Conservation (phyloP, 495 filamentous ascomycete genomes). For the Friedmanniomyces simplex region DNA sequence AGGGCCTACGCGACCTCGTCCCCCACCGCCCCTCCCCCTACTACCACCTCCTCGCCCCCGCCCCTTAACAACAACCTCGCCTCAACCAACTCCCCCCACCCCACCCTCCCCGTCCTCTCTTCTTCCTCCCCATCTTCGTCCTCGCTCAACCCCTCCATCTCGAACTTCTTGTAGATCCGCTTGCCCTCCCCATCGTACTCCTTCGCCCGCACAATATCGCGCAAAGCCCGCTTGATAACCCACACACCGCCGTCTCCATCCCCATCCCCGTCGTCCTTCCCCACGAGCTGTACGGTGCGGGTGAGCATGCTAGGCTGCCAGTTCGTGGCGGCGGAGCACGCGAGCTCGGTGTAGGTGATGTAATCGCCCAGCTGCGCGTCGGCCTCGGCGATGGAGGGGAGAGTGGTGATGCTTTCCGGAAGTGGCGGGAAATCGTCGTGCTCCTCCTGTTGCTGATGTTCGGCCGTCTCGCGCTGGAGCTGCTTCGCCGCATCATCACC, state of each 20-base stretch:
- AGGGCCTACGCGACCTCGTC: too few species aligned
- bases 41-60: background rate
- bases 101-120: constrained; percentile 41
- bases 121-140: constrained; percentile 40
- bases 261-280: constrained; percentile 35
- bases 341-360: constrained; percentile 69
- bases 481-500: constrained; percentile 23
- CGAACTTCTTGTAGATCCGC: constrained; percentile 53
- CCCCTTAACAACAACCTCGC: constrained; percentile 2
- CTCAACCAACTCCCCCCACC: constrained; percentile 42
- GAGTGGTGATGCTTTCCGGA: constrained; percentile 49
- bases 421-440: constrained; percentile 45
- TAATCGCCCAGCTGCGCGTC: constrained; percentile 53
- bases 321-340: constrained; percentile 56
- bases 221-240: constrained; percentile 54
- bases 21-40: too few species aligned
- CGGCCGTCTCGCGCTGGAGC: constrained; percentile 10
- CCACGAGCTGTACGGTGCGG: constrained; percentile 56
- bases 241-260: constrained; percentile 28
- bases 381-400: constrained; percentile 44
- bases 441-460: constrained; percentile 18
- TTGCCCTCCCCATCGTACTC: constrained; percentile 46
- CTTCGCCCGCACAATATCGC: constrained; percentile 46
- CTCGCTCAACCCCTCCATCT: constrained; percentile 50
- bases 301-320: constrained; percentile 67